These are phyloP conservation scores for Nidula niveotomentosa DNA, from an alignment of 1,284 basidiomycete genomes.

Conservation along the genomic window DNA sequence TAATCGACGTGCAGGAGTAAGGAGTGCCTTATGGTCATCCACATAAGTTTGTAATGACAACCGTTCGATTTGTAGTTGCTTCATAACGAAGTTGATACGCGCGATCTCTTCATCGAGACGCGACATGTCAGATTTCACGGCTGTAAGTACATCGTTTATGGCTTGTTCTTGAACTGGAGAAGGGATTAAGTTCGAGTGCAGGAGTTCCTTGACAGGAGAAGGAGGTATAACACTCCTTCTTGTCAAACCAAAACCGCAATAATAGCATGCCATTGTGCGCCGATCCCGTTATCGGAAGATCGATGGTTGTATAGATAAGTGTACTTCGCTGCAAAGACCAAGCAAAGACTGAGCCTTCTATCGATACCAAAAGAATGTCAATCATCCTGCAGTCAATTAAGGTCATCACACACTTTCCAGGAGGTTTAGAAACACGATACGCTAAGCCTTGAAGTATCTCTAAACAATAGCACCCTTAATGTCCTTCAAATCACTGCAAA, in stretches of 20 bases:
- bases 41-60: slow-evolving; percentile 4
- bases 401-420: too few species aligned
- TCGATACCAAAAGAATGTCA: too few species aligned
- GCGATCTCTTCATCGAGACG: slow-evolving; percentile 9
- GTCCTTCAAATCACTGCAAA: too few species aligned
- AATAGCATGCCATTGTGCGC: background rate
- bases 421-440: too few species aligned
- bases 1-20: slow-evolving; percentile 10
- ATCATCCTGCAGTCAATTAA: too few species aligned
- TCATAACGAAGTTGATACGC: slow-evolving; percentile 5
- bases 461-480: too few species aligned
- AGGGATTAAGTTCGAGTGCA: slow-evolving; percentile 9
- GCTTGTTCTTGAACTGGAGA: slow-evolving; percentile 2
- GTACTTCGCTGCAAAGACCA: background rate
- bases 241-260: slow-evolving; percentile 5
- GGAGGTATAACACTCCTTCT: slow-evolving; percentile 4
- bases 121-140: slow-evolving; percentile 3
- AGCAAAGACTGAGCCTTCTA: too few species aligned
- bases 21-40: slow-evolving; percentile 7
- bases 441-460: too few species aligned
- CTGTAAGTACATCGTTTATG: slow-evolving; percentile 1
- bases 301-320: background rate
- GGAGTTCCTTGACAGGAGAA: slow-evolving; percentile 10
- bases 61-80: slow-evolving; percentile 5
- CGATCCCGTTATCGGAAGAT: background rate